Conservation (phyloP, 2,329 filamentous ascomycete genomes). For the Apiospora hydei region DNA sequence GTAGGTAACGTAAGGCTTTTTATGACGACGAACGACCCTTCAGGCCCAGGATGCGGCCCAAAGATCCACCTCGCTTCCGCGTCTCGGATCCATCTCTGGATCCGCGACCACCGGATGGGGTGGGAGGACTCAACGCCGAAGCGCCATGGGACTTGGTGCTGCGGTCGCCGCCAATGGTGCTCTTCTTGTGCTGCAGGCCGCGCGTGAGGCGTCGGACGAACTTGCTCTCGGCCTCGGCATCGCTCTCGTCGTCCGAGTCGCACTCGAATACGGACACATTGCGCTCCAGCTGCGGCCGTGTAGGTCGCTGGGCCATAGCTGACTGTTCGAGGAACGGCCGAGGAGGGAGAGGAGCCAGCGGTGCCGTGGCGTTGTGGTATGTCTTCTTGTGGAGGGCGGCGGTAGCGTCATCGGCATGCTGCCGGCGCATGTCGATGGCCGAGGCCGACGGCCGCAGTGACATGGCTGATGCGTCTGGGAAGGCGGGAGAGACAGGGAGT, state of each 20-base stretch:
- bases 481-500: conserved; percentile 37
- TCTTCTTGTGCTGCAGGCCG: conserved; percentile 47
- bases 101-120: background rate
- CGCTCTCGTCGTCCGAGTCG: conserved; percentile 52
- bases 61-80: conserved; percentile 38
- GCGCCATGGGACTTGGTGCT: background rate
- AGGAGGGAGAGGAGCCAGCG: conserved; percentile 32
- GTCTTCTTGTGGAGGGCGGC: conserved; percentile 17
- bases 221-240: conserved; percentile 35
- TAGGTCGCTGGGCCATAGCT: conserved; percentile 33
- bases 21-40: conserved; percentile 30
- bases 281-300: conserved; percentile 33
- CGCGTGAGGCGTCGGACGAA: conserved; percentile 51
- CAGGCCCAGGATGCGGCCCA: conserved; percentile 40
- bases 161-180: conserved; percentile 31
- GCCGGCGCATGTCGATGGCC: conserved; percentile 31
- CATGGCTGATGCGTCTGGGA: conserved; percentile 33
- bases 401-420: conserved; percentile 9
- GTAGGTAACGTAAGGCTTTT: background rate
- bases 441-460: conserved; percentile 36
- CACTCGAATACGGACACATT: conserved; percentile 56
- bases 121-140: conserved; percentile 26
- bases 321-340: conserved; percentile 26
- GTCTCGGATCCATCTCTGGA: conserved; percentile 25
- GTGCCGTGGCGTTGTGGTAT: conserved; percentile 31